phyloP scores from a whole-genome alignment of 306 rosid genomes.

The Sicyos edulis region DNA sequence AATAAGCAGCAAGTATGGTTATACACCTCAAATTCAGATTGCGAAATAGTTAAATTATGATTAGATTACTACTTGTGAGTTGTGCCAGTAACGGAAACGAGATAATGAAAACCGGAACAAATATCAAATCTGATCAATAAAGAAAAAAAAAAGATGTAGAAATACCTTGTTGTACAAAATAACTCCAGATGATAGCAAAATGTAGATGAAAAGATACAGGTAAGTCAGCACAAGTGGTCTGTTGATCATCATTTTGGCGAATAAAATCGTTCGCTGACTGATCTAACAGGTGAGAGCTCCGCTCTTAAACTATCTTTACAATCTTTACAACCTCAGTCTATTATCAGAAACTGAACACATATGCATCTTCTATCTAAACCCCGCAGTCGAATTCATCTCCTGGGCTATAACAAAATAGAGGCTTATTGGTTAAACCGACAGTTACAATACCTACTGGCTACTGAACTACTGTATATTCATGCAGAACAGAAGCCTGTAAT shows the following conservation, averaged over 20 bases:
- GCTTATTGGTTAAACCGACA: conserved; percentile 9
- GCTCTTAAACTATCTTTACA: conserved; percentile 15
- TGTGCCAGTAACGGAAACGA: background rate
- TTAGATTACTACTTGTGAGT: too few relatives aligned
- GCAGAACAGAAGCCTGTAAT: background rate
- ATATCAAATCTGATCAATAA: background rate
- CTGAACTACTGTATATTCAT: background rate
- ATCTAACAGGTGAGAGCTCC: background rate
- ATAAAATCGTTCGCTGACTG: background rate
- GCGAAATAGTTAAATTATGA: background rate
- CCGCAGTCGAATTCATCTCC: background rate
- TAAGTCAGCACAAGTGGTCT: conserved; percentile 74
- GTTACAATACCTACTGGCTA: background rate
- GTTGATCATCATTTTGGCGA: conserved; percentile 47
- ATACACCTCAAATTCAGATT: background rate
- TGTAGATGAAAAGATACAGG: conserved; percentile 67
- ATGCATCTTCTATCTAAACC: conserved; percentile 8
- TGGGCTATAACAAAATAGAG: background rate
- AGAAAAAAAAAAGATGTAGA: background rate
- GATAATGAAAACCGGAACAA: background rate
- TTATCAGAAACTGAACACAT: background rate
- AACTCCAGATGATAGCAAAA: conserved; percentile 86
- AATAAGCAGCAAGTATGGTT: background rate
- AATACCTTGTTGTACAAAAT: conserved; percentile 86
- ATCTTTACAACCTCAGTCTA: conserved; percentile 1